Conservation (phyloP, 345 rosid genomes). For the Abelmoschus esculentus region DNA sequence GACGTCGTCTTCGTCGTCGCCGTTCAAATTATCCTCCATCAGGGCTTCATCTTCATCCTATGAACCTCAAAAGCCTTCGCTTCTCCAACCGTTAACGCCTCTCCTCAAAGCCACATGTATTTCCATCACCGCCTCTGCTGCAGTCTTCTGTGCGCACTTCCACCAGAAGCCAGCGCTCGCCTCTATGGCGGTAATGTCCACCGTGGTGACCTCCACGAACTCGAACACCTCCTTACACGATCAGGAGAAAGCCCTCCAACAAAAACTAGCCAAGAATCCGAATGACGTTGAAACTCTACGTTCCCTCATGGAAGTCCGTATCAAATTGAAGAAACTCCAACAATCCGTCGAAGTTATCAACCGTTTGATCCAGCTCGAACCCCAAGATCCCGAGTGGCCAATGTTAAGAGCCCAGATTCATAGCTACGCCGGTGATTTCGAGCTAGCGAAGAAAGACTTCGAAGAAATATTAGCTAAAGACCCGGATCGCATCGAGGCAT, state of each 20-base stretch:
- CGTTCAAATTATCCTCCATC: slow-evolving; percentile 30
- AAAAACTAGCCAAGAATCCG: slow-evolving; percentile 34
- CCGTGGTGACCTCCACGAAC: slow-evolving; percentile 27
- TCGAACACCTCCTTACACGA: slow-evolving; percentile 28
- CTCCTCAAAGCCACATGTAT: slow-evolving; percentile 47
- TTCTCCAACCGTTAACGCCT: slow-evolving; percentile 24
- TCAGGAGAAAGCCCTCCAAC: slow-evolving; percentile 44
- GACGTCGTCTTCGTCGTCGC: slow-evolving; percentile 23
- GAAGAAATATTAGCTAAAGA: slow-evolving; percentile 63
- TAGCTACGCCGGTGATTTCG: slow-evolving; percentile 52
- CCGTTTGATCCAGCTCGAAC: slow-evolving; percentile 64
- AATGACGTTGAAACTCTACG: slow-evolving; percentile 42
- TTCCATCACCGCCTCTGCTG: slow-evolving; percentile 50
- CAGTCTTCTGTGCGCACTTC: slow-evolving; percentile 42
- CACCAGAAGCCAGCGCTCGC: slow-evolving; percentile 55
- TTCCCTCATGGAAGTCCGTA: slow-evolving; percentile 61
- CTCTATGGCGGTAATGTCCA: slow-evolving; percentile 25
- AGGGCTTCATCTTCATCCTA: slow-evolving; percentile 31
- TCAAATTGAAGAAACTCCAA: slow-evolving; percentile 49
- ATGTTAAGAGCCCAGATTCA: slow-evolving; percentile 57
- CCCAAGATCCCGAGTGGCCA: slow-evolving; percentile 70
- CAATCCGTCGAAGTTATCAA: slow-evolving; percentile 54
- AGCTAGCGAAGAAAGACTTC: slow-evolving; percentile 41
- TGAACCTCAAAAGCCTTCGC: slow-evolving; percentile 14
- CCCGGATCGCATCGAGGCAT: slow-evolving; percentile 75